Evolutionary conservation across 2,329 filamentous ascomycete genomes (phyloP).

Genomic region (Beauveria caledonica): DNA sequence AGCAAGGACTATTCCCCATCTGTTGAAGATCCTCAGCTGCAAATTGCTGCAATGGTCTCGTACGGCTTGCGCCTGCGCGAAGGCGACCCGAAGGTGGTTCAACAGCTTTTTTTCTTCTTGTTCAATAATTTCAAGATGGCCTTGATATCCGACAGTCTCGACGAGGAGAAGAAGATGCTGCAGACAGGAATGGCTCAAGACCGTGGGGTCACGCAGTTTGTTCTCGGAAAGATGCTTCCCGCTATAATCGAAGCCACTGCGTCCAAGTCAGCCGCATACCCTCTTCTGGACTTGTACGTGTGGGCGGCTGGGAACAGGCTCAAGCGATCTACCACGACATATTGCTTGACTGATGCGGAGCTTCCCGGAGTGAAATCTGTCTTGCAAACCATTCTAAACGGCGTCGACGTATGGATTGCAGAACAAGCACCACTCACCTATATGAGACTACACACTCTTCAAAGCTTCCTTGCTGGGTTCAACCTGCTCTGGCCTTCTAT

Average conservation of each 20-base stretch:
- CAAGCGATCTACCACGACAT: conserved; percentile 20
- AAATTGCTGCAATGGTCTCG: conserved; percentile 45
- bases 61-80: conserved; percentile 49
- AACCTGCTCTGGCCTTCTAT: conserved; percentile 16
- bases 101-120: conserved; percentile 48
- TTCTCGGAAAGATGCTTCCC: conserved; percentile 45
- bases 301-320: conserved; percentile 32
- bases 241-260: conserved; percentile 37
- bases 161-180: conserved; percentile 38
- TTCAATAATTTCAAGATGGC: conserved; percentile 50
- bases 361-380: not conserved
- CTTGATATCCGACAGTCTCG: conserved; percentile 39
- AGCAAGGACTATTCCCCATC: conserved; percentile 49
- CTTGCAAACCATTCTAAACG: conserved; percentile 18
- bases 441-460: conserved; percentile 19
- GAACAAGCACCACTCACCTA: conserved; percentile 3
- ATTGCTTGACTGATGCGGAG: conserved; percentile 6
- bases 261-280: conserved; percentile 30
- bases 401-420: conserved; percentile 13
- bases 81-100: conserved; percentile 37
- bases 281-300: conserved; percentile 43
- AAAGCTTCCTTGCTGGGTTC: conserved; percentile 13
- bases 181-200: conserved; percentile 38
- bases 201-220: conserved; percentile 35
- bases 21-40: conserved; percentile 46